Percentiles rank a stretch among this genome's conserved stretches.
These are phyloP conservation scores for Malassezia brasiliensis DNA, from an alignment of 1,284 basidiomycete genomes.

Conservation along the genomic window DNA sequence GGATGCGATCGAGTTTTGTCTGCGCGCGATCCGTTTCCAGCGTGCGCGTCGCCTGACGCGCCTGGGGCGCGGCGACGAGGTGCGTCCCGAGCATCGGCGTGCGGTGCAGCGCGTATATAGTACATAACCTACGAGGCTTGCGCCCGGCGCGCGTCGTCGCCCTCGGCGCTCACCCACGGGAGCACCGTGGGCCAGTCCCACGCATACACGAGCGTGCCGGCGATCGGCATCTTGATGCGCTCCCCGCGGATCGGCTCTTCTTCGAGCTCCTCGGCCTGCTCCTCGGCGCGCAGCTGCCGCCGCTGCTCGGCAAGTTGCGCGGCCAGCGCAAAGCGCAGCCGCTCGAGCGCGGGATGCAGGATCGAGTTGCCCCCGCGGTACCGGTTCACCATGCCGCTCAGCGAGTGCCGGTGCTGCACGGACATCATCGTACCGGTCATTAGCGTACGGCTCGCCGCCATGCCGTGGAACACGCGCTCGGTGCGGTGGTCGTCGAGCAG, in stretches of 20 bases:
- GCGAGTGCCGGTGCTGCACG: constrained; percentile 25
- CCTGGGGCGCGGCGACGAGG: constrained; percentile 18
- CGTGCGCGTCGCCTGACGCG: constrained; percentile 26
- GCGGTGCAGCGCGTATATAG: background rate
- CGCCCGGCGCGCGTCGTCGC: background rate
- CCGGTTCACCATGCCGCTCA: constrained; percentile 22
- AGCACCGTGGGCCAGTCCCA: constrained; percentile 16
- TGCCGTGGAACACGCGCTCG: constrained; percentile 43
- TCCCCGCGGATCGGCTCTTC: constrained; percentile 19
- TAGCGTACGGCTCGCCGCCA: constrained; percentile 32
- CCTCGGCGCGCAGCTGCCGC: constrained; percentile 6
- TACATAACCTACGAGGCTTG: background rate
- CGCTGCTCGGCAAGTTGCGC: constrained; percentile 12
- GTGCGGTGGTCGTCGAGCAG: constrained; percentile 40
- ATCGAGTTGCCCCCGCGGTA: constrained; percentile 33
- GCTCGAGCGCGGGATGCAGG: constrained; percentile 28
- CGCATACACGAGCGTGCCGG: constrained; percentile 15
- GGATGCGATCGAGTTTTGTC: constrained; percentile 56
- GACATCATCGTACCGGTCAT: constrained; percentile 26
- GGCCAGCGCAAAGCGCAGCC: constrained; percentile 15
- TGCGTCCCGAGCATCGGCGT: background rate
- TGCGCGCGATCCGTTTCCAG: constrained; percentile 44
- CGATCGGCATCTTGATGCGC: constrained; percentile 13
- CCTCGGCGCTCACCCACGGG: background rate
- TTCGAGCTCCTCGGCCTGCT: constrained; percentile 10